These are phyloP conservation scores for Skeletonema costatum DNA, from an alignment of 108 stramenopile species.

Conservation along the genomic window DNA sequence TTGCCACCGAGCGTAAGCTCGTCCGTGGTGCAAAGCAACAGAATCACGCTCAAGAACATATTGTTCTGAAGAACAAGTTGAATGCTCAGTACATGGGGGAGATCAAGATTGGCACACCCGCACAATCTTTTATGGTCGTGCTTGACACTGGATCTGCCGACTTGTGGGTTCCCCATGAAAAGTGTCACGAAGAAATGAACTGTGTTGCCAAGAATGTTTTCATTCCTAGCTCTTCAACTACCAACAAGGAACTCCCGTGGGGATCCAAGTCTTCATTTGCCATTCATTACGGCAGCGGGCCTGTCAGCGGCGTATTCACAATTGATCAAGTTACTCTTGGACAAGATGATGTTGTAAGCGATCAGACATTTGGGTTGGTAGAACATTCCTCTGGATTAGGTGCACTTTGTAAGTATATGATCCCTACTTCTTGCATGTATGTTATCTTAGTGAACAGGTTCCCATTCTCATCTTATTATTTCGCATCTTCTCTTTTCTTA, in stretches of 20 bases:
- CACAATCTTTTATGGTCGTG: conserved; percentile 91
- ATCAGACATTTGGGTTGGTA: conserved; percentile 79
- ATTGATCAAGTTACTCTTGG: conserved; percentile 69
- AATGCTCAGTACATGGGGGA: conserved; percentile 86
- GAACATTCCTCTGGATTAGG: conserved; percentile 95
- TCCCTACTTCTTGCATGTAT: conserved; percentile 26
- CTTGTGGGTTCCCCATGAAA: conserved; percentile 95
- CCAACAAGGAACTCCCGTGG: conserved; percentile 58
- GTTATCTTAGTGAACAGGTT: too few species aligned
- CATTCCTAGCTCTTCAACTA: conserved; percentile 38
- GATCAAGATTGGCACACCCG: conserved; percentile 78
- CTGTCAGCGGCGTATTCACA: conserved; percentile 70
- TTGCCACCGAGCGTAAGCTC: conserved; percentile 8
- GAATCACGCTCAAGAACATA: conserved; percentile 16
- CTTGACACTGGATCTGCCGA: conserved; percentile 98
- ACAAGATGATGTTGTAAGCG: conserved; percentile 64
- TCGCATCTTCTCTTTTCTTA: neutral
- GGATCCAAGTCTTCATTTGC: conserved; percentile 71
- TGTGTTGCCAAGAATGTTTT: conserved; percentile 65
- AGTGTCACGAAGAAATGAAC: conserved; percentile 59
- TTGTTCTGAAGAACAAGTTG: conserved; percentile 25
- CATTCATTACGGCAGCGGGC: conserved; percentile 94
- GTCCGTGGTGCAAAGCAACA: conserved; percentile 5
- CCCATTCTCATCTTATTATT: neutral
- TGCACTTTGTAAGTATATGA: conserved; percentile 77